phyloP scores from a whole-genome alignment of 352 stramenopile genomes.

The Phytopythium cucurbitacearum region DNA sequence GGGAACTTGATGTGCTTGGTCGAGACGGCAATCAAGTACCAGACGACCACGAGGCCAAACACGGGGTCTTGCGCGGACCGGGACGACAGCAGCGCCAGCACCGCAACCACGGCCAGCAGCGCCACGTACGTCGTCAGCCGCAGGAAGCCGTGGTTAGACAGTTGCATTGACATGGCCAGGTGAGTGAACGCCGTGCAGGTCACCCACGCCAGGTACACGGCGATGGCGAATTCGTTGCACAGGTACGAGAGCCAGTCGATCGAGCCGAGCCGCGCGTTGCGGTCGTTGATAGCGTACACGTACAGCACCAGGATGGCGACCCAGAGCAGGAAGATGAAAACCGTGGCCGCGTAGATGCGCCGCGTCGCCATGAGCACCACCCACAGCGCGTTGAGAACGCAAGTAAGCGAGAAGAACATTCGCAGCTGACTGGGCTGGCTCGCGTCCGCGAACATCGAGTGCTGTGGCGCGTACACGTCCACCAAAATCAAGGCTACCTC shows the following conservation, averaged over 20 bases:
- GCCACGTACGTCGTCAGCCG: slow-evolving; percentile 57
- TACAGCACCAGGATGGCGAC: slow-evolving; percentile 71
- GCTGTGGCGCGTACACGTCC: slow-evolving; percentile 57
- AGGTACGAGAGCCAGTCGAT: slow-evolving; percentile 70
- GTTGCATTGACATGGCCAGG: slow-evolving; percentile 64
- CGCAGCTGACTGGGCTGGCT: slow-evolving; percentile 61
- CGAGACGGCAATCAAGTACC: slow-evolving; percentile 67
- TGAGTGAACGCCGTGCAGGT: slow-evolving; percentile 62
- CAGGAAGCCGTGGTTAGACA: slow-evolving; percentile 43
- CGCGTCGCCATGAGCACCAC: slow-evolving; percentile 53
- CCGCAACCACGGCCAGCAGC: slow-evolving; percentile 51
- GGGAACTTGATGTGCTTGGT: slow-evolving; percentile 49
- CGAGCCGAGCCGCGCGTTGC: slow-evolving; percentile 22
- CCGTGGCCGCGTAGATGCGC: slow-evolving; percentile 48
- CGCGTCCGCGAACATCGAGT: slow-evolving; percentile 69
- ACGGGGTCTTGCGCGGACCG: slow-evolving; percentile 60
- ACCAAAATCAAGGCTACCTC: slow-evolving; percentile 58
- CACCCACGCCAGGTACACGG: slow-evolving; percentile 79
- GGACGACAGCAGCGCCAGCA: slow-evolving; percentile 55
- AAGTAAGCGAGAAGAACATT: slow-evolving; percentile 58
- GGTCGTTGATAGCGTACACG: slow-evolving; percentile 76
- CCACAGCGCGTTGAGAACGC: slow-evolving; percentile 63
- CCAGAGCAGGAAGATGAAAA: slow-evolving; percentile 69
- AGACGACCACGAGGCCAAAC: slow-evolving; percentile 55
- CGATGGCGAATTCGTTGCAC: slow-evolving; percentile 71